Evolutionary conservation across 352 stramenopile species (phyloP).

Genomic region (Phytophthora pluvialis): DNA sequence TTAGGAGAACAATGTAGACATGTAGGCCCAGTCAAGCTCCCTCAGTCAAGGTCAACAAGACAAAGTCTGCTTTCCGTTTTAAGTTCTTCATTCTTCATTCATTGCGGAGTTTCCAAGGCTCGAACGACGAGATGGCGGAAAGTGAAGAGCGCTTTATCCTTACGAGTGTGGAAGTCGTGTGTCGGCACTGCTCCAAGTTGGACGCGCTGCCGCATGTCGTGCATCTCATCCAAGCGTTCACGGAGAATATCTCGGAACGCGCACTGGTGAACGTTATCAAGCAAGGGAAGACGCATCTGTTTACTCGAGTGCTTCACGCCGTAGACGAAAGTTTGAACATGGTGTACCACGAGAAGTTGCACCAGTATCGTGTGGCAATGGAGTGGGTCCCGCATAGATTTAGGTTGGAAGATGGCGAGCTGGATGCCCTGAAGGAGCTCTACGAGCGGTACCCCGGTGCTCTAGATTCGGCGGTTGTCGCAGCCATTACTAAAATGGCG

Average conservation of each 20-base stretch:
- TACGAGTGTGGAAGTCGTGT: constrained; percentile 8
- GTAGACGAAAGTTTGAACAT: constrained; percentile 10
- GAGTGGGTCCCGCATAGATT: constrained; percentile 3
- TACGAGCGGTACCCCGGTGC: neutral
- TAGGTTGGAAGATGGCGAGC: neutral
- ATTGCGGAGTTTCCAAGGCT: no score
- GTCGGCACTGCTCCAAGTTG: neutral
- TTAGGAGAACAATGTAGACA: constrained; percentile 5
- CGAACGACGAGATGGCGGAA: neutral
- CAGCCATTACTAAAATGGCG: neutral
- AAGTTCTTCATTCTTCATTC: no score
- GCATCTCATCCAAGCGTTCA: constrained; percentile 7
- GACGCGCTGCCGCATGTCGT: constrained; percentile 6
- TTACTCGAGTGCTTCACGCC: constrained; percentile 1
- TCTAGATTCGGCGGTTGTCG: neutral
- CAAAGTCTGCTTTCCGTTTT: no score
- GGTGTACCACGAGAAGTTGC: constrained; percentile 20
- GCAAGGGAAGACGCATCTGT: constrained; percentile 2
- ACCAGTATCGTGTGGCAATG: constrained; percentile 20
- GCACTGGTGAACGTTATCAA: constrained; percentile 8
- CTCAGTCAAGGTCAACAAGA: no score
- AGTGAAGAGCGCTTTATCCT: neutral
- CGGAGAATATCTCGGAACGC: neutral
- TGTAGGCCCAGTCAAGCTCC: neutral
- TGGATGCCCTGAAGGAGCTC: constrained; percentile 6